A percentile compares a stretch with the other conserved stretches of the same genome.
phyloP scores from a whole-genome alignment of 345 rosid species.

The Arabis hirsuta region DNA sequence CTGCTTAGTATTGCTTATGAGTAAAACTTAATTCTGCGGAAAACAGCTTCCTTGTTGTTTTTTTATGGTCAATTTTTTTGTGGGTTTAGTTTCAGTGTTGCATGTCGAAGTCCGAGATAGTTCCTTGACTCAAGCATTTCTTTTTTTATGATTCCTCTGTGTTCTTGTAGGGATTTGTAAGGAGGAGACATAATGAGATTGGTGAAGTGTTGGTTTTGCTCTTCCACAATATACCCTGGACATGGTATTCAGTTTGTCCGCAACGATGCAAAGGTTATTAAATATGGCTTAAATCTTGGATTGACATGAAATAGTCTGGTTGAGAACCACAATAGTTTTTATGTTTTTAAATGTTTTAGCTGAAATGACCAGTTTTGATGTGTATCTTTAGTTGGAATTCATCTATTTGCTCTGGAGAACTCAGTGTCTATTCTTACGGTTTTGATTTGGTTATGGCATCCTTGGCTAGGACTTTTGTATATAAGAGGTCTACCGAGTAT shows the following conservation, averaged over 20 bases:
- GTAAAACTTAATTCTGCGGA: no score
- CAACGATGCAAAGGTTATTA: slow-evolving; percentile 73
- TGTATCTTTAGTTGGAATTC: background rate
- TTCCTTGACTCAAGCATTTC: background rate
- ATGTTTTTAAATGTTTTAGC: no score
- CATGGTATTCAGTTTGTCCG: slow-evolving; percentile 90
- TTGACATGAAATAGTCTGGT: background rate
- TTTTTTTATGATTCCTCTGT: background rate
- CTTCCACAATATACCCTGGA: slow-evolving; percentile 87
- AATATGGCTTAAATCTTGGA: background rate
- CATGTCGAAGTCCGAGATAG: background rate
- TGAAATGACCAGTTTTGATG: no score
- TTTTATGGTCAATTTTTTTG: background rate
- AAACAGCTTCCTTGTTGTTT: background rate
- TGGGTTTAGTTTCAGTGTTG: slow-evolving; percentile 16
- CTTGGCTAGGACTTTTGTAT: no score
- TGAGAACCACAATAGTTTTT: background rate
- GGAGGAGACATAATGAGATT: slow-evolving; percentile 67
- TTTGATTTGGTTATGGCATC: no score
- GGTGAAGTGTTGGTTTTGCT: slow-evolving; percentile 96
- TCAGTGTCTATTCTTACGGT: no score
- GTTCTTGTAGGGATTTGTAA: slow-evolving; percentile 21
- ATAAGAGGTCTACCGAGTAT: no score
- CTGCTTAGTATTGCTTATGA: background rate
- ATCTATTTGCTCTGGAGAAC: no score